phyloP scores from a whole-genome alignment of 2,329 filamentous ascomycete species.

The Chrysoporthe puriensis region DNA sequence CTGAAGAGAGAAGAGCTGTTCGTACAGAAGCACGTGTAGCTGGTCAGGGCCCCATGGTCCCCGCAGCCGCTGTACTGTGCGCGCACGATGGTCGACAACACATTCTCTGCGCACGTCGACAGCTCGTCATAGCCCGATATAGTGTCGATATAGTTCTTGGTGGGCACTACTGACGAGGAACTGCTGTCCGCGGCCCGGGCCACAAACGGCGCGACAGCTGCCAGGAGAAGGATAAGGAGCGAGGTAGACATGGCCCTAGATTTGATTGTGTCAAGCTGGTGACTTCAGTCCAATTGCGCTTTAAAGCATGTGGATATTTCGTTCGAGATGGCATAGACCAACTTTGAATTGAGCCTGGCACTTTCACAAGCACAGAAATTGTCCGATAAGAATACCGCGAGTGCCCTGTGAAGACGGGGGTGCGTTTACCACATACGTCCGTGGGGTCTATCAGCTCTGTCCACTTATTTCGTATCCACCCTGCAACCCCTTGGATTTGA shows the following conservation, averaged over 20 bases:
- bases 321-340: background rate
- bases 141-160: slow-evolving; percentile 21
- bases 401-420: background rate
- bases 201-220: background rate
- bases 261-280: background rate
- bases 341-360: background rate
- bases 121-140: slow-evolving; percentile 22
- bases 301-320: background rate
- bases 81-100: slow-evolving; percentile 30
- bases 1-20: slow-evolving; percentile 25
- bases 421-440: background rate
- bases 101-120: slow-evolving; percentile 28
- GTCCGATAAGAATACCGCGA: background rate
- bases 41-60: slow-evolving; percentile 28
- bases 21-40: slow-evolving; percentile 31
- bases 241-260: background rate
- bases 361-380: background rate
- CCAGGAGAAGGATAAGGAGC: background rate
- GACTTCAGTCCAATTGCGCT: background rate
- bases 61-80: slow-evolving; percentile 29
- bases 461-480: background rate
- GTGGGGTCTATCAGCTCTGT: slow-evolving; percentile 4
- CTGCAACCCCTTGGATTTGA: background rate
- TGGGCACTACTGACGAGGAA: background rate
- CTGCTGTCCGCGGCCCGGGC: background rate